Evolutionary conservation across 768 basidiomycete genomes (phyloP), one percentile per base, ranked within the genome.

Genomic region (Phanerodontia chrysosporium): DNA sequence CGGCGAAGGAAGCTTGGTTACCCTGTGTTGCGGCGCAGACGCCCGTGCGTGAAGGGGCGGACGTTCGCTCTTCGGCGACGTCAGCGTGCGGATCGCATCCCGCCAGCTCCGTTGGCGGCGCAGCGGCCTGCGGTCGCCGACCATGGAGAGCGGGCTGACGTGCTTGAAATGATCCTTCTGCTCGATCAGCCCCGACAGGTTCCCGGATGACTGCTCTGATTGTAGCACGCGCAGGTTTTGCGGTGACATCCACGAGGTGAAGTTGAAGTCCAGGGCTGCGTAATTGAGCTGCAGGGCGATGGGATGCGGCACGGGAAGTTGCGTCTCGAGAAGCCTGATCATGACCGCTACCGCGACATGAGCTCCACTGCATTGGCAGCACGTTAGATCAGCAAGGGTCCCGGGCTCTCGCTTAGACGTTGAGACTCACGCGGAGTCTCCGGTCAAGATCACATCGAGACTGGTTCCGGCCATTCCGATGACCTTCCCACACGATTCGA

Each of bases 241-340:
- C 9, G 86, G 85, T 0, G 90, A 82, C 92, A 95, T 94, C 96
- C 96, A 98, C 22, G 95, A 96, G 0, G 93, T 94, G 67, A 96
- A 98, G 71, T 98, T 98, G 77, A 99, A 98, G 72, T 98, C 95
- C 46, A 98, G 81, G 25, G 90, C 90, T 0, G 95, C 84, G 72
- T 98, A 99, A 64, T 85, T 92, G 55, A 96, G 82, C 28, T 97
- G 86, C 58, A 98, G 78, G 1, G 90, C 90, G 39, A 88, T 74
- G 1, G 97, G 97, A 18, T 82, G 77, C 1, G 87, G 89, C 30
- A 96, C 77, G 28, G 69, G 49, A 64, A 72, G 52, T 70, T 83
- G 60, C 74, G 78, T 73, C 53, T 98, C 94, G 44, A 98, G 75
- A 36, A 95, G 83, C 74, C 87, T 91, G 73, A 92, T 78, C 70